Conservation (phyloP, 805 yeast species). For the Yamadazyma scolyti region DNA sequence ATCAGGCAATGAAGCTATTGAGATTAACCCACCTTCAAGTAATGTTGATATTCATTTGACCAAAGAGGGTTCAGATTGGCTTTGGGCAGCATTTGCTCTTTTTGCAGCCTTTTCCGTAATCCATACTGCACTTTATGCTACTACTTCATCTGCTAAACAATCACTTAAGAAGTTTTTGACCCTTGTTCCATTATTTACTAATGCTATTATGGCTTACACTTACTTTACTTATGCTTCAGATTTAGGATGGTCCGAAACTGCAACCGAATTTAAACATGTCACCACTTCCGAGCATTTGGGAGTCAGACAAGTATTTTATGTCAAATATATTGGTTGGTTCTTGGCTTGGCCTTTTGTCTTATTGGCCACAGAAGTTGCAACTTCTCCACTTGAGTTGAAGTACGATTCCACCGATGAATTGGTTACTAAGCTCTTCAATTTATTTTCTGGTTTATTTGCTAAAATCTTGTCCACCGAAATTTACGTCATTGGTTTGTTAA, state of each 20-base stretch:
- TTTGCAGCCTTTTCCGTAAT: conserved; percentile 37
- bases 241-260: conserved; percentile 50
- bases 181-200: conserved; percentile 40
- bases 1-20: conserved; percentile 35
- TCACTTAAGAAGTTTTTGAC: conserved; percentile 32
- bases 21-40: conserved; percentile 36
- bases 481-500: conserved; percentile 50
- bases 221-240: conserved; percentile 57
- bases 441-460: conserved; percentile 34
- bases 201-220: conserved; percentile 41
- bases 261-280: conserved; percentile 48
- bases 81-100: conserved; percentile 58
- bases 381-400: conserved; percentile 26
- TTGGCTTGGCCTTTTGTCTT: conserved; percentile 46
- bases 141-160: conserved; percentile 17
- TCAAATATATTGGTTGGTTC: conserved; percentile 57
- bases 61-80: conserved; percentile 61
- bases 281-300: conserved; percentile 23
- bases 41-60: conserved; percentile 51
- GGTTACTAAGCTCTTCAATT: conserved; percentile 22
- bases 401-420: conserved; percentile 27
- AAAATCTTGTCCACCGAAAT: conserved; percentile 45
- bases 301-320: conserved; percentile 53
- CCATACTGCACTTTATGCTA: conserved; percentile 20
- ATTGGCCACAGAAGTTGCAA: conserved; percentile 27